phyloP scores from a whole-genome alignment of 345 rosid genomes.

The Eucalyptus marginata region DNA sequence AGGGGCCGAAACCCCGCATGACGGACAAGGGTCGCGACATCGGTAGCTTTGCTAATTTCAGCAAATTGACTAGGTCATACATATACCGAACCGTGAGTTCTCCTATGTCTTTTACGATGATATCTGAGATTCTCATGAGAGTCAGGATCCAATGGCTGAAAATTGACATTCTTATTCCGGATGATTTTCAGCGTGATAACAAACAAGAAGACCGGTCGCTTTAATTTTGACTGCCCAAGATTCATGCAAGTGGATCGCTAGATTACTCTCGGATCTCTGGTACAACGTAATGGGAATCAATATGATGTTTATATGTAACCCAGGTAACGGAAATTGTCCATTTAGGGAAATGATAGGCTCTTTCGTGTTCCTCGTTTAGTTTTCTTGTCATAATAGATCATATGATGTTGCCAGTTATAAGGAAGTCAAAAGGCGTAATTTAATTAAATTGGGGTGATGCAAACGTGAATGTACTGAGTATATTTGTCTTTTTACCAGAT shows the following conservation, averaged over 20 bases:
- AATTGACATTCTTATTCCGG: no score
- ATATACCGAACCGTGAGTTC: no score
- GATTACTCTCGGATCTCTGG: background rate
- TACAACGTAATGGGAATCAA: background rate
- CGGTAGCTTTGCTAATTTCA: no score
- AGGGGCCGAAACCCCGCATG: fast-evolving
- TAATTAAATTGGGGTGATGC: background rate
- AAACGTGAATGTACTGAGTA: background rate
- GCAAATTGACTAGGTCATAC: no score
- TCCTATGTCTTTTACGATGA: no score
- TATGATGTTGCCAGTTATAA: background rate
- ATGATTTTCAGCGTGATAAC: no score
- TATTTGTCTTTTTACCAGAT: background rate
- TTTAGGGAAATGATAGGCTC: background rate
- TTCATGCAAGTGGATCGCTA: background rate
- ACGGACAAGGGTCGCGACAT: no score
- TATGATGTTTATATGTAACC: background rate
- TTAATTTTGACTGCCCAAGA: background rate
- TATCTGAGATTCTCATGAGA: no score
- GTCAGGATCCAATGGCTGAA: no score
- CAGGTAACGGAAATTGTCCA: background rate
- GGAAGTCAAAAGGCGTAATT: background rate
- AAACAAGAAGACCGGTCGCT: background rate
- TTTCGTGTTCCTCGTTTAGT: background rate
- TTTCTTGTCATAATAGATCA: background rate